Evolutionary conservation across 495 filamentous ascomycete genomes (phyloP), one percentile per base, ranked within the genome.

Genomic region (Recurvomyces mirabilis): DNA sequence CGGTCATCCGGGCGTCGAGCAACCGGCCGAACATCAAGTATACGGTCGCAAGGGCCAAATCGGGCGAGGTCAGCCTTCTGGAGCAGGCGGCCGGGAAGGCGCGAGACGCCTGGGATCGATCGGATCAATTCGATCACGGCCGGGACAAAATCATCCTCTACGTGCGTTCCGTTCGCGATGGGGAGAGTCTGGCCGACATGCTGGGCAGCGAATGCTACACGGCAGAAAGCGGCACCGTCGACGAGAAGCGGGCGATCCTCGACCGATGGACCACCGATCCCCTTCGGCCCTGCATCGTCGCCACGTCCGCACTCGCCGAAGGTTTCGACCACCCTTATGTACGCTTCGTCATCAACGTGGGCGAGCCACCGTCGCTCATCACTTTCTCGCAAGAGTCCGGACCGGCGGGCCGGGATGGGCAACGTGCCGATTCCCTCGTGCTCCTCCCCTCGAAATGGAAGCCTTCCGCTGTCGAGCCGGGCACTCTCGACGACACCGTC

Each of bases 241-340:
- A 4, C 4, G 30, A 32, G 30, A 32, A 32, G 12, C 3, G 3
- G 12, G 30, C 18, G 3, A n/a, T 13, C 4, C 30, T 13, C 18
- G 4, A 32, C 4, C 30, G 12, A 32, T 32, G 30, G 30, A n/a
- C n/a, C n/a, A n/a, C n/a, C n/a, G n/a, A n/a, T n/a, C n/a, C n/a
- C n/a, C n/a, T n/a, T n/a, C n/a, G n/a, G n/a, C n/a, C n/a, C n/a
- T 38, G n/a, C 14, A 38, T 46, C 20, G 34, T 46, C 10, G 43
- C 43, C 12, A 46, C 43, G 4, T n/a, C 6, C 10, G 43, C 43
- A 15, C 31, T 46, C 13, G 34, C 17, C 11, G 31, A 18, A 17
- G 34, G 43, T 21, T 38, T 46, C 43, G 43, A 46, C 17, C 17
- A 38, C 34, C 20, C 23, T 3, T n/a, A 46, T 25, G 17, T 46